phyloP scores from a whole-genome alignment of 1,139 yeast species.

The Suhomyces terraborum region DNA sequence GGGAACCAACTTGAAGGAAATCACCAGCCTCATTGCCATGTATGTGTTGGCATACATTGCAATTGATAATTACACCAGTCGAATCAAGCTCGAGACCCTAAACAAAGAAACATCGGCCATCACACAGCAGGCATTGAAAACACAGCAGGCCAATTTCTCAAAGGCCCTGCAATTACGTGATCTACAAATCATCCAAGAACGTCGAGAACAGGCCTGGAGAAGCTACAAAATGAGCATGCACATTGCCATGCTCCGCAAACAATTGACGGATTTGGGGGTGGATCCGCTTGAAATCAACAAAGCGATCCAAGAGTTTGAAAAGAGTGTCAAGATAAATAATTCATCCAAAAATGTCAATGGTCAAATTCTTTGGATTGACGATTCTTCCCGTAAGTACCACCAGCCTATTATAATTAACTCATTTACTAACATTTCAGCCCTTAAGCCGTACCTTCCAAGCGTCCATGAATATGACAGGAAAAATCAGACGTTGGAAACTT shows the following conservation, averaged over 20 bases:
- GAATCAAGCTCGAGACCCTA: slow-evolving; percentile 44
- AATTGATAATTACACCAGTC: slow-evolving; percentile 50
- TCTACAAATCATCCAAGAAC: slow-evolving; percentile 47
- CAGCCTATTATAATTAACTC: background rate
- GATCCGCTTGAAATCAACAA: slow-evolving; percentile 56
- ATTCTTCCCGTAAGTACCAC: slow-evolving; percentile 38
- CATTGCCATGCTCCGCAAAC: slow-evolving; percentile 61
- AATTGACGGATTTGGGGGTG: slow-evolving; percentile 52
- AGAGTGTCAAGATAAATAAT: slow-evolving; percentile 55
- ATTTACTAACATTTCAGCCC: slow-evolving; percentile 29
- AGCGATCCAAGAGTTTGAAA: slow-evolving; percentile 56
- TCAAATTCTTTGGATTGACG: slow-evolving; percentile 60
- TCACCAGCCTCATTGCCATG: slow-evolving; percentile 41
- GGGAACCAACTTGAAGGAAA: slow-evolving; percentile 26
- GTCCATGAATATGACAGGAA: slow-evolving; percentile 57
- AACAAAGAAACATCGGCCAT: slow-evolving; percentile 42
- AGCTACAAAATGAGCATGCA: slow-evolving; percentile 64
- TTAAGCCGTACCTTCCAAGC: slow-evolving; percentile 56
- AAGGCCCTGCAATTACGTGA: slow-evolving; percentile 51
- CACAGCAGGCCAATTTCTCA: slow-evolving; percentile 46
- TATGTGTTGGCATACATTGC: slow-evolving; percentile 50
- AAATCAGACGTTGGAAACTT: slow-evolving; percentile 12
- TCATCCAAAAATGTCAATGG: slow-evolving; percentile 57
- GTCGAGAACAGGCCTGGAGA: slow-evolving; percentile 50
- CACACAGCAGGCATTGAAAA: slow-evolving; percentile 44